phyloP scores from a whole-genome alignment of 371 early-diverging fungal species.

The Amoeboaphelidium occidentale region DNA sequence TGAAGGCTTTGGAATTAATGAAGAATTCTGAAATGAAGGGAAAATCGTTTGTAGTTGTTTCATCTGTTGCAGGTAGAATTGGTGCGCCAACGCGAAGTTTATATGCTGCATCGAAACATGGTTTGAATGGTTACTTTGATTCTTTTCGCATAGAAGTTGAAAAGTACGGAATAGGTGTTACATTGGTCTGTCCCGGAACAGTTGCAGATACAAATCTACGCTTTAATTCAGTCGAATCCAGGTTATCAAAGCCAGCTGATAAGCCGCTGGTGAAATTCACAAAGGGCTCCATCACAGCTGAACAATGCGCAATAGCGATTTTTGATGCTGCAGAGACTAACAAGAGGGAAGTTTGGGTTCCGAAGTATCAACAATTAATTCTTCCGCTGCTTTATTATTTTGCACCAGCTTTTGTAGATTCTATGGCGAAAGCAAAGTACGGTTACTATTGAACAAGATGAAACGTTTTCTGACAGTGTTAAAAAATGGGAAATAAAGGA shows the following conservation, averaged over 20 bases:
- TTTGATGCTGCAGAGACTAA: too few relatives aligned
- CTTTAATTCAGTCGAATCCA: too few relatives aligned
- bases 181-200: slow-evolving; percentile 45
- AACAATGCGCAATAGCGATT: too few relatives aligned
- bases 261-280: too few relatives aligned
- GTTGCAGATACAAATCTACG: too few relatives aligned
- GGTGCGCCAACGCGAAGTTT: slow-evolving; percentile 59
- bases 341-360: background rate
- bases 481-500: too few relatives aligned
- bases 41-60: slow-evolving; percentile 30
- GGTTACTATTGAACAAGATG: background rate
- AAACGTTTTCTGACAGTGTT: background rate
- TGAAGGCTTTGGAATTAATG: slow-evolving; percentile 29
- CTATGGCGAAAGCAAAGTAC: background rate
- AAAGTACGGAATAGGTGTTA: slow-evolving; percentile 26
- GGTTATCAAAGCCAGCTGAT: too few relatives aligned
- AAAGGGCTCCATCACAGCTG: too few relatives aligned
- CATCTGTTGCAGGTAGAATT: slow-evolving; percentile 48
- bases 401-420: background rate
- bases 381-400: background rate
- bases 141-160: slow-evolving; percentile 50
- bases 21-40: slow-evolving; percentile 12
- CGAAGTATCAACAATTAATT: background rate
- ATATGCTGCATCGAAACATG: slow-evolving; percentile 57
- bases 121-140: slow-evolving; percentile 59